Evolutionary conservation across 2,329 filamentous ascomycete species (phyloP), one percentile per base, ranked within the genome.

Genomic region (Aspergillus cejpii): DNA sequence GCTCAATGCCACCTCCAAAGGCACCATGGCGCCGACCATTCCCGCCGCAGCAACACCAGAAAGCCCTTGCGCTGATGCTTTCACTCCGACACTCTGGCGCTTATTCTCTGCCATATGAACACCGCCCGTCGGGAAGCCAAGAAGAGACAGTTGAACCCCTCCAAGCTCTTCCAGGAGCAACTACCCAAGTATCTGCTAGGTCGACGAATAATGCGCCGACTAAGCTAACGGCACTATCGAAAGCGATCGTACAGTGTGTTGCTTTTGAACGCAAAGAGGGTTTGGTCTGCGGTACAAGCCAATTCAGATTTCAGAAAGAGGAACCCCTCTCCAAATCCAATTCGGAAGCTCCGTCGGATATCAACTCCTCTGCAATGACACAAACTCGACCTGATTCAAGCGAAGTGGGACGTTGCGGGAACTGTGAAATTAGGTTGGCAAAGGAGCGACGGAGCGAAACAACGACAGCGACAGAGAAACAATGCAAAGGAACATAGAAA

Each of bases 21-120:
- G 68, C 53, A 74, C 70, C 58, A 71, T 70, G 46, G 69, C 67
- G 49, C 70, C 65, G 49, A 69, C 59, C 55, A 65, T 68, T 50
- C 62, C 55, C 48, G 64, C 53, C 33, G 58, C 60, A 45, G 65
- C 58, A 47, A 59, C 66, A 43, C 67, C 75, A 48, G 58, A 48
- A 37, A 53, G 44, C 48, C 48, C 53, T 37, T 56, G 57, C 39
- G 74, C 54, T 45, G 66, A 59, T 43, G 60, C 69, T 68, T 77
- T 81, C 31, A 70, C 73, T 53, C 71, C 71, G 47, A 71, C 63
- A 60, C 70, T 74, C 60, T 77, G 75, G 56, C 78, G 75, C 70
- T 81, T 81, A 50, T 63, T 73, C 57, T 82, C 78, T 46, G 77
- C 74, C 77, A 79, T 80, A 51, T 34, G 43, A 47, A 42, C 28